phyloP scores from a whole-genome alignment of 805 yeast genomes.

The Saccharomycopsis guyanensis region DNA sequence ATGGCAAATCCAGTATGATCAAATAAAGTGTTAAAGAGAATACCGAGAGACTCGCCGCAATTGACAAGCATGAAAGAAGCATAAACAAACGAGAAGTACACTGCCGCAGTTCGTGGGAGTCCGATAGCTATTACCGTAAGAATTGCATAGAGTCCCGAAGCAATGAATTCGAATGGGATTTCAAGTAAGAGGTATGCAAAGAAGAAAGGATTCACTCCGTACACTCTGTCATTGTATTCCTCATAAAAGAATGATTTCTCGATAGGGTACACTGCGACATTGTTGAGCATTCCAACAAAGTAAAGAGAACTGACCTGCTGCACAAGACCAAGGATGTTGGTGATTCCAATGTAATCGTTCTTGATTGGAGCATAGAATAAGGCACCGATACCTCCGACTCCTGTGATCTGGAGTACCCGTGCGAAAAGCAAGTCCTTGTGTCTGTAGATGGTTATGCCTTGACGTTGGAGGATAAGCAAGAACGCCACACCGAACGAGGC shows the following conservation, averaged over 20 bases:
- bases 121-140: slow-evolving; percentile 68
- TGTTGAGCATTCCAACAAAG: slow-evolving; percentile 74
- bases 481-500: slow-evolving; percentile 19
- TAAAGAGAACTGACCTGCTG: slow-evolving; percentile 69
- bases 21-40: slow-evolving; percentile 67
- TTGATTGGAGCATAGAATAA: slow-evolving; percentile 59
- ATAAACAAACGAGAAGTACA: slow-evolving; percentile 60
- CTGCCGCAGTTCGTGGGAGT: slow-evolving; percentile 55
- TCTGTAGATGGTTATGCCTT: slow-evolving; percentile 36
- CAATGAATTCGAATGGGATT: slow-evolving; percentile 57
- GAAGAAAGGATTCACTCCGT: slow-evolving; percentile 59
- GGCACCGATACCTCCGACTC: slow-evolving; percentile 57
- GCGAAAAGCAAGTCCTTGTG: slow-evolving; percentile 55
- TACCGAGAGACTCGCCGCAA: slow-evolving; percentile 83
- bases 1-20: slow-evolving; percentile 75
- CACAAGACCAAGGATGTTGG: slow-evolving; percentile 63
- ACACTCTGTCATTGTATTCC: slow-evolving; percentile 67
- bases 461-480: slow-evolving; percentile 27
- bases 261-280: slow-evolving; percentile 64
- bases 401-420: slow-evolving; percentile 55
- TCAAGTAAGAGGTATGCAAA: slow-evolving; percentile 52
- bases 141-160: slow-evolving; percentile 50
- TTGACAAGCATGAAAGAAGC: slow-evolving; percentile 47
- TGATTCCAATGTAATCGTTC: slow-evolving; percentile 41
- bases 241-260: slow-evolving; percentile 73